A percentile compares a stretch with the other conserved stretches of the same genome.
phyloP scores from a whole-genome alignment of 495 filamentous ascomycete species.

The Penicillium tannophilum region DNA sequence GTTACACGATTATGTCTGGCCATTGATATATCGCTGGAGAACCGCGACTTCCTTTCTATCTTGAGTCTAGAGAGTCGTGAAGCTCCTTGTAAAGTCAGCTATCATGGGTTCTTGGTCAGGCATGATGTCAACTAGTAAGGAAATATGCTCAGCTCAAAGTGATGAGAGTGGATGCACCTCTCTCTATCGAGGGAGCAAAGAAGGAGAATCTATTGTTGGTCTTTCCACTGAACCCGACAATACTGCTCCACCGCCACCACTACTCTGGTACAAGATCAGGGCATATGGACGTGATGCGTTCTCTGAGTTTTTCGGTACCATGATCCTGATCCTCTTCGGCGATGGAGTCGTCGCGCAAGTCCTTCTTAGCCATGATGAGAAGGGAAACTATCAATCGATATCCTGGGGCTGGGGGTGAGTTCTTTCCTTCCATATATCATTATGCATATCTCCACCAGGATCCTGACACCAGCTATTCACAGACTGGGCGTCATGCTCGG shows the following conservation, averaged over 20 bases:
- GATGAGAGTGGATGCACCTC: slow-evolving; percentile 24
- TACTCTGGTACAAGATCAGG: slow-evolving; percentile 52
- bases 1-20: slow-evolving; percentile 24
- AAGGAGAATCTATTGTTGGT: slow-evolving; percentile 21
- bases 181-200: slow-evolving; percentile 18
- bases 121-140: slow-evolving; percentile 22
- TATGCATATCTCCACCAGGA: not conserved
- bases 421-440: not conserved
- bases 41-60: slow-evolving; percentile 1
- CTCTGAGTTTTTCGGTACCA: slow-evolving; percentile 65
- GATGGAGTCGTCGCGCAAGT: slow-evolving; percentile 64
- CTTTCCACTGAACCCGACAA: slow-evolving; percentile 7
- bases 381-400: slow-evolving; percentile 61
- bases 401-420: slow-evolving; percentile 65
- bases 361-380: slow-evolving; percentile 49
- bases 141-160: slow-evolving; percentile 11
- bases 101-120: slow-evolving; percentile 16
- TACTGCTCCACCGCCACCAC: slow-evolving; percentile 17
- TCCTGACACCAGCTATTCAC: not conserved
- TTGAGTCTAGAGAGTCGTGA: not conserved
- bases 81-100: not conserved
- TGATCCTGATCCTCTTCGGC: slow-evolving; percentile 66
- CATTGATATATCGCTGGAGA: slow-evolving; percentile 23
- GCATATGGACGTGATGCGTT: slow-evolving; percentile 54
- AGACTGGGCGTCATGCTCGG: slow-evolving; percentile 65